Evolutionary conservation across 495 filamentous ascomycete genomes (phyloP).

Genomic region (Tuber brumale): DNA sequence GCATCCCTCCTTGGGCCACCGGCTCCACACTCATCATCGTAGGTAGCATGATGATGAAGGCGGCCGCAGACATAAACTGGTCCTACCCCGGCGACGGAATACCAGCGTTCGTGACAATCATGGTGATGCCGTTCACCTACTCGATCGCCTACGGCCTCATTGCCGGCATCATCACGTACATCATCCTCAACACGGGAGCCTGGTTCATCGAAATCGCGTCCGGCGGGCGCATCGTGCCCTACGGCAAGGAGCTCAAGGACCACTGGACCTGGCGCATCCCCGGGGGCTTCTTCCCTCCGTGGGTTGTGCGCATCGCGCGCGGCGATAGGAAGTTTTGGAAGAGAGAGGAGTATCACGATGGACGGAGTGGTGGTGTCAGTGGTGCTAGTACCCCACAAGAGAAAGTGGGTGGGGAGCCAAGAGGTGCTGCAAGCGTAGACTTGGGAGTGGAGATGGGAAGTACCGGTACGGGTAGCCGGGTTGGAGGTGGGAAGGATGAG

Average conservation of each 20-base stretch:
- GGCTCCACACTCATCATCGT: slow-evolving; percentile 75
- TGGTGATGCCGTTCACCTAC: slow-evolving; percentile 73
- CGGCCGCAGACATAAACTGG: slow-evolving; percentile 77
- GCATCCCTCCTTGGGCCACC: slow-evolving; percentile 77
- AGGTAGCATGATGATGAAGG: slow-evolving; percentile 70
- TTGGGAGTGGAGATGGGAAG: slow-evolving; percentile 10
- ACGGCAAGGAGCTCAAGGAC: slow-evolving; percentile 65
- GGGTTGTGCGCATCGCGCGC: slow-evolving; percentile 54
- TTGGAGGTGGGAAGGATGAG: slow-evolving; percentile 3
- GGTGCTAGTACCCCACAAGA: slow-evolving; percentile 7
- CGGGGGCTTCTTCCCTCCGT: slow-evolving; percentile 63
- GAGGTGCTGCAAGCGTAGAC: slow-evolving; percentile 10
- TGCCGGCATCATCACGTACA: slow-evolving; percentile 69
- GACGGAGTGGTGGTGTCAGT: slow-evolving; percentile 12
- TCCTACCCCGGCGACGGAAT: slow-evolving; percentile 61
- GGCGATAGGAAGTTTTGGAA: slow-evolving; percentile 66
- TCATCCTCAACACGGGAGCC: slow-evolving; percentile 57
- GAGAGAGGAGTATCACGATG: slow-evolving; percentile 35
- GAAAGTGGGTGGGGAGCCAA: not conserved
- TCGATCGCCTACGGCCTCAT: slow-evolving; percentile 74
- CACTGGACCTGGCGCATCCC: slow-evolving; percentile 63
- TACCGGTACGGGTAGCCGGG: not conserved
- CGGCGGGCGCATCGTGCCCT: slow-evolving; percentile 62
- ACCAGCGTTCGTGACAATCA: slow-evolving; percentile 72
- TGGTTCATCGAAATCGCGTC: slow-evolving; percentile 60